Evolutionary conservation across 2,329 filamentous ascomycete species (phyloP), one percentile per base, ranked within the genome.

Genomic region (Sphaerulina vaccinii): DNA sequence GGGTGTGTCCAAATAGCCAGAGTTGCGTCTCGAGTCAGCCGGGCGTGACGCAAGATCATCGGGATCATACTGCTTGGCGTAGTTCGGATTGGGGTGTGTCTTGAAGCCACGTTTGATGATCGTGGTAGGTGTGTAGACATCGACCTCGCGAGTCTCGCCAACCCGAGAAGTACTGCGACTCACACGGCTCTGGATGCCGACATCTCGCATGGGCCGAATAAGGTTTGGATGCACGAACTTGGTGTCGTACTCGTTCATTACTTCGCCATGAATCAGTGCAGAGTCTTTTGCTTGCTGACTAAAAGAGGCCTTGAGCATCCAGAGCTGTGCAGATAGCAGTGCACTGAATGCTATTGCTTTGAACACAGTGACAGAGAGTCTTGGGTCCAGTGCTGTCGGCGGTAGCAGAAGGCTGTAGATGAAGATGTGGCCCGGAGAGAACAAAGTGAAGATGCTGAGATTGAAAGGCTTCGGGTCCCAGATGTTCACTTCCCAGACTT

Each of bases 401-500:
- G 93, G 95, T 1, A 99, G 79, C 62, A 92, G 91, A 24, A 96
- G 79, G 77, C 86, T 86, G 73, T 99, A 96, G 22, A 96, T 80
- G 41, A 96, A 74, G n/a, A 95, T 81, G 71, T 99, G 95, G 0
- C 90, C 88, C 0, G 93, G 93, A 63, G 91, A 95, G 74, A 99
- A 97, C 35, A 93, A 76, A 62, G 89, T 93, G 66, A 96, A 90
- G 2, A 97, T 75, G 32, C 85, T 83, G 47, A 97, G 73, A 39
- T 84, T 90, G 29, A 95, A 79, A 2, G 91, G 90, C 40, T 92
- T 80, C 27, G 95, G 93, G 68, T 97, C 91, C 93, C 93, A 99
- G 5, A 97, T 80, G 1, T 86, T 82, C 43, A 99, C 73, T 71
- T 99, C 91, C 93, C 93, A 99, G 8, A 99, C 93, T 70, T 99